Conservation (phyloP, 441 rosid species). For the Macaranga tanarius region DNA sequence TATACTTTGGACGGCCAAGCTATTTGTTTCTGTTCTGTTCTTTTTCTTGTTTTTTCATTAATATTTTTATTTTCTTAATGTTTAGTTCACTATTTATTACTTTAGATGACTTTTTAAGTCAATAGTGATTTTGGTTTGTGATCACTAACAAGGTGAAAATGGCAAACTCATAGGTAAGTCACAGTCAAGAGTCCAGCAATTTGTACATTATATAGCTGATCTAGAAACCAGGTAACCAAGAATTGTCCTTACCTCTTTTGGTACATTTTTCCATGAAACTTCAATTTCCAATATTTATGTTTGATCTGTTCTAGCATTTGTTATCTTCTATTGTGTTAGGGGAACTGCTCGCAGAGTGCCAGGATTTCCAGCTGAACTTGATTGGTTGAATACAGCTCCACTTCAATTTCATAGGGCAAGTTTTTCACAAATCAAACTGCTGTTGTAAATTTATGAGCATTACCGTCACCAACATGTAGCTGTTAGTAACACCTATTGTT, state of each 20-base stretch:
- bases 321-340: conserved; percentile 34
- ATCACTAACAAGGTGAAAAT: not conserved
- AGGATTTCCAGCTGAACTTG: conserved; percentile 80
- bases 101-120: not conserved
- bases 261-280: not conserved
- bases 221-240: conserved; percentile 63
- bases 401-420: conserved; percentile 78
- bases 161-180: conserved; percentile 42
- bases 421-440: conserved; percentile 15
- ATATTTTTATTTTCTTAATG: not conserved
- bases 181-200: conserved; percentile 60
- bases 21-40: conserved; percentile 1
- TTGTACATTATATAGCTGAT: conserved; percentile 73
- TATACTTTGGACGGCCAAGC: conserved; percentile 1
- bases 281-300: not conserved
- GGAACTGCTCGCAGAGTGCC: conserved; percentile 71
- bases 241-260: conserved; percentile 17
- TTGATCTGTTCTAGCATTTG: conserved; percentile 15
- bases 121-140: not conserved
- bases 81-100: not conserved
- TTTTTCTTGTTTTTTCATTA: not conserved
- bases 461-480: not conserved
- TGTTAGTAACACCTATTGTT: not conserved
- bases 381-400: conserved; percentile 91
- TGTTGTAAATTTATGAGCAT: not conserved